These are phyloP conservation scores for Vicia sativa DNA, from an alignment of 306 rosid species.

Conservation along the genomic window DNA sequence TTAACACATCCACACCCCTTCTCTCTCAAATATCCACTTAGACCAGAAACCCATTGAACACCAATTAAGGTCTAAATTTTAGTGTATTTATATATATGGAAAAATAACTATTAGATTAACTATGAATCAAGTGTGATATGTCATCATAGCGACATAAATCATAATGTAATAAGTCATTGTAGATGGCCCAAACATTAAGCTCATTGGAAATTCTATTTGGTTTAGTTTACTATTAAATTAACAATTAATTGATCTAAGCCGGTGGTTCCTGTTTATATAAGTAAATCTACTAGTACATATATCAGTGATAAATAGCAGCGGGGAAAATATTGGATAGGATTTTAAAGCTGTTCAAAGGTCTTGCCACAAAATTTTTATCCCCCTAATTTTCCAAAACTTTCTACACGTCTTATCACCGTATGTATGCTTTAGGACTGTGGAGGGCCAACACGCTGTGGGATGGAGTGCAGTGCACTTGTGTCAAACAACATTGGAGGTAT, in stretches of 20 bases:
- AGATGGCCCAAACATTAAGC: constrained; percentile 30
- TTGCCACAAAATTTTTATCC: not conserved
- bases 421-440: constrained; percentile 75
- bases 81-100: not conserved
- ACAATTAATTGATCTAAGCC: constrained; percentile 15
- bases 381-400: constrained; percentile 13
- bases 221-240: constrained; percentile 16
- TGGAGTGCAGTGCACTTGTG: constrained; percentile 82
- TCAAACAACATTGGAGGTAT: constrained; percentile 68
- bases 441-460: constrained; percentile 81
- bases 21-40: constrained; percentile 21
- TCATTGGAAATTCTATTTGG: constrained; percentile 14
- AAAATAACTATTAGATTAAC: constrained; percentile 14
- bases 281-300: not conserved
- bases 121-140: constrained; percentile 29
- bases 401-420: constrained; percentile 37
- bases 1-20: constrained; percentile 6
- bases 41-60: constrained; percentile 7
- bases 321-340: not conserved
- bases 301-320: constrained; percentile 6
- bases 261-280: constrained; percentile 19
- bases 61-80: not conserved
- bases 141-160: constrained; percentile 5
- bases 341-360: constrained; percentile 32
- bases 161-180: constrained; percentile 7